Evolutionary conservation across 441 rosid genomes (phyloP), one percentile per base, ranked within the genome.

Genomic region (Populus hybrid): DNA sequence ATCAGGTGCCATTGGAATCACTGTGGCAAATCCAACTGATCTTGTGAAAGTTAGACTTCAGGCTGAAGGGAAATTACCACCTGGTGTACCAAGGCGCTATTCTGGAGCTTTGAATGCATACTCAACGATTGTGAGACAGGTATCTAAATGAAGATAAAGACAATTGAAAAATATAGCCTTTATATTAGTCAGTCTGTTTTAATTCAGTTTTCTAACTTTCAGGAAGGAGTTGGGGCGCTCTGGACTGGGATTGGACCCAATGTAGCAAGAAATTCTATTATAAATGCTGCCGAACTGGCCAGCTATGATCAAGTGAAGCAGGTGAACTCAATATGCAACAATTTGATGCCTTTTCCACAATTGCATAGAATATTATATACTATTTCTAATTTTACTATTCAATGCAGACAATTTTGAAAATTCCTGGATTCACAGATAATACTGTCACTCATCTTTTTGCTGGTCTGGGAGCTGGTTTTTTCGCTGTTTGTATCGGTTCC

Each of bases 211-310:
- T 81, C 76, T 18, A 42, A 84, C 67, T 64, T 40, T 40, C 79
- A 94, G 99, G 99, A 96, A 92, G 99, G 99, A 79, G 70, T 94
- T 72, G 70, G 77, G n/a, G 96, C 95, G 83, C 98, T 96, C 69
- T 96, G 99, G 99, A 96, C 98, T 80, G 99, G 99, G 42, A 66
- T 96, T 73, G 97, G 98, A 79, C 99, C 99, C 20, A 96, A 96
- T 36, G 79, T 96, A 72, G 97, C 98, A 20, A 89, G 99, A 74
- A 96, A 96, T 80, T 97, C 98, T 75, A 94, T 96, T 77, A 94
- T 96, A 72, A 96, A 96, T 90, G 99, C 99, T 82, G 98, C 99
- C 80, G 99, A 93, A 80, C 88, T 96, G 77, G 98, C 99, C 54
- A 93, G 98, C 84, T 96, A 96, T 59, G 99, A 94, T 88, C 99